Conservation (phyloP, 768 basidiomycete species). For the Leccinum pellstonianum region DNA sequence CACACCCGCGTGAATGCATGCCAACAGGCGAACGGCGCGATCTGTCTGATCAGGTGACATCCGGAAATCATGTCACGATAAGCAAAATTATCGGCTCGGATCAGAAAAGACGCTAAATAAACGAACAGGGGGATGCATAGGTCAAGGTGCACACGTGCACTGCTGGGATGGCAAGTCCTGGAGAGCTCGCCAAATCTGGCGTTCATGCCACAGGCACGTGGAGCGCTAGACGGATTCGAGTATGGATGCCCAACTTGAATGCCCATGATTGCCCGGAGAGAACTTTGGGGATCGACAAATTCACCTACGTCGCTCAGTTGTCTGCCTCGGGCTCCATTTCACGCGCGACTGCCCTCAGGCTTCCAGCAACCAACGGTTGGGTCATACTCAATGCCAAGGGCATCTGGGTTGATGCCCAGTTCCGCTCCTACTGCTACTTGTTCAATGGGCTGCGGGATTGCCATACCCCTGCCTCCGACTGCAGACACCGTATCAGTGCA, state of each 20-base stretch:
- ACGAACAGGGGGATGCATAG: neutral
- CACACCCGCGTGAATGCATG: neutral
- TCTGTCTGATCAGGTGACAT: slow-evolving; percentile 11
- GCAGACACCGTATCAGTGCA: too few relatives aligned
- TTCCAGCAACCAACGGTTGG: too few relatives aligned
- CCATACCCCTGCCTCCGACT: too few relatives aligned
- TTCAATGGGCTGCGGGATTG: too few relatives aligned
- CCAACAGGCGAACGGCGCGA: neutral
- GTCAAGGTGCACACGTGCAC: neutral
- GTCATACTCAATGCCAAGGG: too few relatives aligned
- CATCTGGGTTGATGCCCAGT: too few relatives aligned
- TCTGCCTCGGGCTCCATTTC: too few relatives aligned
- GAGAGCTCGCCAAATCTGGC: neutral
- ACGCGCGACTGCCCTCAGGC: too few relatives aligned
- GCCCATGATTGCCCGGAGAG: neutral
- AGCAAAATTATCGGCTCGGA: neutral
- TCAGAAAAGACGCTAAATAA: neutral
- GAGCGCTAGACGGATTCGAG: neutral
- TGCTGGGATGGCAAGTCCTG: slow-evolving; percentile 3
- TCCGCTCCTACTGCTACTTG: too few relatives aligned
- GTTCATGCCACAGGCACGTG: neutral
- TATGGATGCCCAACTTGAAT: neutral
- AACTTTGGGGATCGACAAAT: neutral
- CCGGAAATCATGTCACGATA: neutral
- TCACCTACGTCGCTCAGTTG: too few relatives aligned